phyloP scores from a whole-genome alignment of 306 rosid species.

The Astragalus glycyphyllos region DNA sequence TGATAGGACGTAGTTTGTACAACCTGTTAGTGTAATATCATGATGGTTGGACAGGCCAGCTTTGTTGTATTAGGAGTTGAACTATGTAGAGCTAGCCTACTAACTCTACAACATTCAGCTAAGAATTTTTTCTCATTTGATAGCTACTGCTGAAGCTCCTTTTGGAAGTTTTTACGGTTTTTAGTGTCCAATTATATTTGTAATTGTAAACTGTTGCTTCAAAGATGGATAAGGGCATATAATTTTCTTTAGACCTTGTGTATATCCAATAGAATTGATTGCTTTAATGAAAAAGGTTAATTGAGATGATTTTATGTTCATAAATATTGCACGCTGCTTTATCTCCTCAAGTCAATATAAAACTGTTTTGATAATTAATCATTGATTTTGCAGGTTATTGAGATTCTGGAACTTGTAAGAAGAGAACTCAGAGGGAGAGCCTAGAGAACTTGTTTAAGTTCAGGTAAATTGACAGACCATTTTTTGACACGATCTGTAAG shows the following conservation, averaged over 20 bases:
- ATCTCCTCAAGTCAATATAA: background rate
- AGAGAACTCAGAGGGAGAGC: constrained; percentile 66
- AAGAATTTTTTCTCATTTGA: constrained; percentile 9
- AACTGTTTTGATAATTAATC: constrained; percentile 26
- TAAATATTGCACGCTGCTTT: constrained; percentile 1
- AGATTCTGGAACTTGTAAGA: constrained; percentile 79
- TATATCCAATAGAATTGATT: constrained; percentile 7
- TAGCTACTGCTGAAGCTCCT: constrained; percentile 8
- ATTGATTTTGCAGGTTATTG: constrained; percentile 63
- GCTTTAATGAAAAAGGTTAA: constrained; percentile 6
- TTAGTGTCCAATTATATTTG: background rate
- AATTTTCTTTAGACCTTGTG: constrained; percentile 15
- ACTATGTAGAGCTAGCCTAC: constrained; percentile 6
- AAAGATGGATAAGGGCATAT: background rate
- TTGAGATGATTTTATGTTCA: constrained; percentile 33
- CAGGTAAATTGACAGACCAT: constrained; percentile 52
- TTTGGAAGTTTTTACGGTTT: background rate
- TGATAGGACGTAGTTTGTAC: too few species aligned
- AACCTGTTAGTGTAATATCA: background rate
- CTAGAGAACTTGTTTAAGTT: constrained; percentile 49
- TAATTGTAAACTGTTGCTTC: background rate
- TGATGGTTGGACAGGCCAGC: too few species aligned
- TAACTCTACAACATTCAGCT: background rate
- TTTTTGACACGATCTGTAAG: constrained; percentile 11
- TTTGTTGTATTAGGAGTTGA: background rate